phyloP scores from a whole-genome alignment of 2,329 filamentous ascomycete genomes.

The Gnomoniopsis sp. region DNA sequence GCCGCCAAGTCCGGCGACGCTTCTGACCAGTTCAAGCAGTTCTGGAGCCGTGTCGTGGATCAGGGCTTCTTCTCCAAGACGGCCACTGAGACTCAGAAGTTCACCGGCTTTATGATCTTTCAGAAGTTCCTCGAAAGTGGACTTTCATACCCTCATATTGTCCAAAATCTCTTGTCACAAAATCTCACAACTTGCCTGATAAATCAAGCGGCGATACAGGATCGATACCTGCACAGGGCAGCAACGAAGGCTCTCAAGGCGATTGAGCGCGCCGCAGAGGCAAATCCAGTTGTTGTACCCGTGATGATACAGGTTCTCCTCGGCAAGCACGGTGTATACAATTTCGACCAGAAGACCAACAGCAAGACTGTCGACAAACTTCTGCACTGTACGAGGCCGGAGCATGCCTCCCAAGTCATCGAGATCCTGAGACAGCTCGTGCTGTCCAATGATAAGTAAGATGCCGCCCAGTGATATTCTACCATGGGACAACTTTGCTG shows the following conservation, averaged over 20 bases:
- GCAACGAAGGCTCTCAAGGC: conserved; percentile 73
- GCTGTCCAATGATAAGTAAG: conserved; percentile 32
- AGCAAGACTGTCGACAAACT: conserved; percentile 50
- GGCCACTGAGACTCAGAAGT: conserved; percentile 85
- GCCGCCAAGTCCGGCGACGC: conserved; percentile 29
- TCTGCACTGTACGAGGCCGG: conserved; percentile 35
- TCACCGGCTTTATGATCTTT: conserved; percentile 86
- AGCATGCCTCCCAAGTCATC: conserved; percentile 11
- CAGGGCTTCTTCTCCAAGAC: conserved; percentile 79
- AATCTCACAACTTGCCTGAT: conserved; percentile 80
- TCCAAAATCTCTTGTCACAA: conserved; percentile 67
- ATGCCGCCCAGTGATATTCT: background rate
- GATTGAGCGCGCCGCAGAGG: conserved; percentile 62
- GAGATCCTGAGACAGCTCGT: conserved; percentile 17
- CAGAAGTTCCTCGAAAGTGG: conserved; percentile 65
- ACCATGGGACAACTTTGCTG: background rate
- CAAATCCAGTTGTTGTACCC: conserved; percentile 56
- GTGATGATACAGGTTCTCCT: conserved; percentile 66
- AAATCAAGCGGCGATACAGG: conserved; percentile 75
- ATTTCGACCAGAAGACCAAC: conserved; percentile 80
- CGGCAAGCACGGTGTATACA: conserved; percentile 65
- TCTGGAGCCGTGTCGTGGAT: conserved; percentile 86
- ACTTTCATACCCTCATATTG: conserved; percentile 45
- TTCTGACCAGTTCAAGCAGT: conserved; percentile 61
- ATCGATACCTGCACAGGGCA: conserved; percentile 75